Evolutionary conservation across 164 flowering plant species (phyloP).

Genomic region (Pachysandra terminalis): DNA sequence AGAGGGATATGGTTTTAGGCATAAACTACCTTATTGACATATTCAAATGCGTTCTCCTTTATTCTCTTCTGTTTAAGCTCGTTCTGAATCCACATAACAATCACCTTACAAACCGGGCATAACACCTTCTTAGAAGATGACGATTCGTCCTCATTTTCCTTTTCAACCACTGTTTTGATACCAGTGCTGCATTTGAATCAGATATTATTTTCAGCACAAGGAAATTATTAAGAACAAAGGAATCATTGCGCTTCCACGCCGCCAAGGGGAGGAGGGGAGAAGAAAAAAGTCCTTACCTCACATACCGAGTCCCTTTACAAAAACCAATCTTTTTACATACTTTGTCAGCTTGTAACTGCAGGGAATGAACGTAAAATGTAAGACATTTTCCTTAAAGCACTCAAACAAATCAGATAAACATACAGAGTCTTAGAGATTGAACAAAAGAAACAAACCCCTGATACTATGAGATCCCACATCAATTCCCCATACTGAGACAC

Average conservation of each 20-base stretch:
- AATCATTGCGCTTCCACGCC: no score
- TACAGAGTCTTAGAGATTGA: background rate
- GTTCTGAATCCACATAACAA: conserved; percentile 46
- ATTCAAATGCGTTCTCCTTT: conserved; percentile 38
- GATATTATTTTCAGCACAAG: background rate
- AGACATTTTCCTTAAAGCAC: background rate
- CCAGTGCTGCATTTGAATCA: conserved; percentile 26
- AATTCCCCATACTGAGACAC: conserved; percentile 60
- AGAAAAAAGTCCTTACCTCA: background rate
- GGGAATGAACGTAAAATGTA: background rate
- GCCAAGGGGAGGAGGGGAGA: no score
- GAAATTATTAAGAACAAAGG: background rate
- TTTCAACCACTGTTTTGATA: conserved; percentile 32
- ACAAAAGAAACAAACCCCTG: conserved; percentile 26
- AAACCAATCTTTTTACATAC: conserved; percentile 12
- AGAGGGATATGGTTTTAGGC: background rate
- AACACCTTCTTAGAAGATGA: conserved; percentile 16
- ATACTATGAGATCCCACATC: conserved; percentile 53
- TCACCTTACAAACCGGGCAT: conserved; percentile 48
- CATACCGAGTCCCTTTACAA: conserved; percentile 4
- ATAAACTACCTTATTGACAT: conserved; percentile 37
- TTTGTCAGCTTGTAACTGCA: conserved; percentile 10
- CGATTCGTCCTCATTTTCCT: conserved; percentile 6
- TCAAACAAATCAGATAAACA: background rate
- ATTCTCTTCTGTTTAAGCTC: conserved; percentile 35